Conservation (phyloP, 1,139 yeast genomes). For the Suhomyces ambrosiae region DNA sequence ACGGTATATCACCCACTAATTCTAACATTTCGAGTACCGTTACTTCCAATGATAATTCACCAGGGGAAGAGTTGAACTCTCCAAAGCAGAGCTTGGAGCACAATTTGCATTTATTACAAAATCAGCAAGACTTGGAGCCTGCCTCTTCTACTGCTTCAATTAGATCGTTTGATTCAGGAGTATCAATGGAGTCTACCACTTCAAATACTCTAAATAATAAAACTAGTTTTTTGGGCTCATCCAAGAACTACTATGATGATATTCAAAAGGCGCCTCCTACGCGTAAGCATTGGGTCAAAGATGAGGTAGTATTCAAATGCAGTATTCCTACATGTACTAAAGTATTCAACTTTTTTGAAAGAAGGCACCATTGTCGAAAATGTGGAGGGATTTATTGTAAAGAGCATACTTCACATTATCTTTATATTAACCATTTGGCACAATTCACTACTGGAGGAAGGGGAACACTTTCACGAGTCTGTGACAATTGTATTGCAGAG, state of each 20-base stretch:
- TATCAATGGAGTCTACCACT: slow-evolving; percentile 32
- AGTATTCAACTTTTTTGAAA: slow-evolving; percentile 71
- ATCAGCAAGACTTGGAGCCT: slow-evolving; percentile 13
- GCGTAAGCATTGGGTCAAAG: slow-evolving; percentile 78
- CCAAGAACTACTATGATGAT: slow-evolving; percentile 30
- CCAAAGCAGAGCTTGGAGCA: slow-evolving; percentile 11
- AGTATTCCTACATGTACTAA: slow-evolving; percentile 59
- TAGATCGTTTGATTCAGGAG: slow-evolving; percentile 39
- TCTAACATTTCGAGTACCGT: slow-evolving; percentile 6
- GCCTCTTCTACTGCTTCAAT: slow-evolving; percentile 32
- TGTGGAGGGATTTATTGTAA: slow-evolving; percentile 93
- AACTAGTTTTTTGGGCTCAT: slow-evolving; percentile 11
- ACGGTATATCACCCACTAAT: slow-evolving; percentile 15
- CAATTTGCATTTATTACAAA: slow-evolving; percentile 11
- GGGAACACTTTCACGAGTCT: slow-evolving; percentile 76
- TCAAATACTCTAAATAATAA: slow-evolving; percentile 17
- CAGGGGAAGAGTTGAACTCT: slow-evolving; percentile 6
- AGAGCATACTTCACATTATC: slow-evolving; percentile 57
- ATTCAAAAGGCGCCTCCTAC: slow-evolving; percentile 53
- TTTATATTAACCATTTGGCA: slow-evolving; percentile 68
- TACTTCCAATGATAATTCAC: slow-evolving; percentile 10
- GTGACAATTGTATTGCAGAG: slow-evolving; percentile 71
- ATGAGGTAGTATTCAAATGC: slow-evolving; percentile 63
- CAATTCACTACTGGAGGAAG: slow-evolving; percentile 75
- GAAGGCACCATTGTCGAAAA: slow-evolving; percentile 91